Evolutionary conservation across 192 early-diverging fungal species (phyloP).

Genomic region (Coemansia sp.): DNA sequence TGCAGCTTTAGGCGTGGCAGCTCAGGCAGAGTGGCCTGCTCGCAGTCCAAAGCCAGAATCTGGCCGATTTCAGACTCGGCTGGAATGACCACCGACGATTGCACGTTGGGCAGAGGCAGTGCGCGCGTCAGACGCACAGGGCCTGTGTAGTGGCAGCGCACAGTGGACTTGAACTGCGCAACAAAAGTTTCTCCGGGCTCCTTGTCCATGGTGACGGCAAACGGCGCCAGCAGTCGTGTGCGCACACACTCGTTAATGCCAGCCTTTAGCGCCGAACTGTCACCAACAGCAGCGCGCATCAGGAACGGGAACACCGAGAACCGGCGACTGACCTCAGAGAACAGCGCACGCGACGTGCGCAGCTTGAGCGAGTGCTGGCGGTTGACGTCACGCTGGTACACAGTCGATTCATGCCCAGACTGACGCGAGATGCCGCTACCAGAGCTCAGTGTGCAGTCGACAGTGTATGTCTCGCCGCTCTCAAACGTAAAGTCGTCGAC

Average conservation of each 20-base stretch:
- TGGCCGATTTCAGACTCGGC: constrained; percentile 40
- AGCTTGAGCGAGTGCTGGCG: constrained; percentile 71
- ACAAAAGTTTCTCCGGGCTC: constrained; percentile 51
- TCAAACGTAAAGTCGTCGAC: constrained; percentile 67
- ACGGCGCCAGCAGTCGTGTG: constrained; percentile 65
- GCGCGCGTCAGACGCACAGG: constrained; percentile 67
- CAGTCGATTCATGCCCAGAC: constrained; percentile 57
- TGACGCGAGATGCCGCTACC: constrained; percentile 60
- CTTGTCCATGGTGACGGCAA: constrained; percentile 61
- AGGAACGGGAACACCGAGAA: constrained; percentile 78
- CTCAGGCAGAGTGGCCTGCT: constrained; percentile 34
- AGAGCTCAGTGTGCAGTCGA: constrained; percentile 69
- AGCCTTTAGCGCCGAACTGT: constrained; percentile 45
- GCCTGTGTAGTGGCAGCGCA: constrained; percentile 61
- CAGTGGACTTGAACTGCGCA: constrained; percentile 76
- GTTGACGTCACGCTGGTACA: constrained; percentile 75
- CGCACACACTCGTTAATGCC: constrained; percentile 68
- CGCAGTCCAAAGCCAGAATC: constrained; percentile 43
- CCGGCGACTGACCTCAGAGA: constrained; percentile 60
- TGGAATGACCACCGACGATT: constrained; percentile 64
- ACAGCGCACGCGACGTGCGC: constrained; percentile 58
- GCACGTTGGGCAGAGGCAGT: constrained; percentile 73
- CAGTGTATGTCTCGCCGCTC: constrained; percentile 69
- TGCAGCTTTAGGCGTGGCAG: constrained; percentile 39
- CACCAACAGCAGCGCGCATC: constrained; percentile 49